Evolutionary conservation across 257 asterid genomes (phyloP).

Genomic region (Solanum lycopersicoides): DNA sequence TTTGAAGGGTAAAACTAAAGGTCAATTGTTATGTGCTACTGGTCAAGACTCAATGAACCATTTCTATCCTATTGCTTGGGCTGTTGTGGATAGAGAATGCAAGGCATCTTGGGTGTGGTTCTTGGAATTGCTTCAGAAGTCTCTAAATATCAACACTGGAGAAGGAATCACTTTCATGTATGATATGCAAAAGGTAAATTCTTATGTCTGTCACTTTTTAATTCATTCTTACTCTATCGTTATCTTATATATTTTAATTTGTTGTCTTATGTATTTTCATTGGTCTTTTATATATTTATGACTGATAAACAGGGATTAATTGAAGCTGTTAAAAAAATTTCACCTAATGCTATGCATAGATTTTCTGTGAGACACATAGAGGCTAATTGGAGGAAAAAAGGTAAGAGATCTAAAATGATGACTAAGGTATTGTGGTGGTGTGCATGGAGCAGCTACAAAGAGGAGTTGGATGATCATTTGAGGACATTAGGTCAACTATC

Average conservation of each 20-base stretch:
- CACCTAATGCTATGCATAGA: neutral
- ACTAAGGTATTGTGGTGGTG: neutral
- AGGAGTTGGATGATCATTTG: neutral
- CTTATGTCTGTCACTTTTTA: neutral
- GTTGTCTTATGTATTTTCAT: too few relatives aligned
- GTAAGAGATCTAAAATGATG: neutral
- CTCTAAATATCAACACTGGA: neutral
- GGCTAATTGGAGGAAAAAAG: neutral
- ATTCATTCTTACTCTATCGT: too few relatives aligned
- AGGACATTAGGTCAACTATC: neutral
- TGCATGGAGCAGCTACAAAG: neutral
- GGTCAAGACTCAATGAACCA: neutral
- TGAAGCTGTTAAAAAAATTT: neutral
- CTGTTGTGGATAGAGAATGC: neutral
- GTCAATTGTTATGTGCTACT: neutral
- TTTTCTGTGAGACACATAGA: neutral
- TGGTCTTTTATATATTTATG: too few relatives aligned
- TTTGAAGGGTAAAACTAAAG: neutral
- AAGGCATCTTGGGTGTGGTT: neutral
- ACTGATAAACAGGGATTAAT: neutral
- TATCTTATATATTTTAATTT: too few relatives aligned
- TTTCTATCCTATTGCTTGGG: neutral
- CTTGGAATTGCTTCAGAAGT: neutral
- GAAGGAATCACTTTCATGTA: neutral
- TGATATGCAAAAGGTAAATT: neutral